Conservation (phyloP, 768 basidiomycete species). For the Coprinopsis marcescibilis region DNA sequence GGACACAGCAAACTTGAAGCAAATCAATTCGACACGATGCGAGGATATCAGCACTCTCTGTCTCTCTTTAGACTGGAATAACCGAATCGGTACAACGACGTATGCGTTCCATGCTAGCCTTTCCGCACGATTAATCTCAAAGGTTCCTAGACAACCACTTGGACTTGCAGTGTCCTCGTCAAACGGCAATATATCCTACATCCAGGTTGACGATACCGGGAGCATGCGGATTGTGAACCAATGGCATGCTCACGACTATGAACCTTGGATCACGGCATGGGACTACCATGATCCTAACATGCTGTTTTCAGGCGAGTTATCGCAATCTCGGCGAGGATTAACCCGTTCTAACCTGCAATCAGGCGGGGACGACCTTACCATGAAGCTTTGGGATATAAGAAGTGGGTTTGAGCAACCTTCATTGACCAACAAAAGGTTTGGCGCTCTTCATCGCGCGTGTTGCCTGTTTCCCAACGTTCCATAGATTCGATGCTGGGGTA, state of each 20-base stretch:
- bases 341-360: neutral
- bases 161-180: slow-evolving; percentile 79
- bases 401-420: slow-evolving; percentile 52
- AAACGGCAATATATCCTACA: slow-evolving; percentile 64
- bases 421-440: slow-evolving; percentile 68
- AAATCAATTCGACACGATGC: slow-evolving; percentile 40
- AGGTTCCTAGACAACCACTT: slow-evolving; percentile 36
- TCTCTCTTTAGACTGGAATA: slow-evolving; percentile 92
- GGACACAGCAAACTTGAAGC: slow-evolving; percentile 27
- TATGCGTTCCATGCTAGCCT: slow-evolving; percentile 22
- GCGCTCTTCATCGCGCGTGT: neutral
- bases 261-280: slow-evolving; percentile 93
- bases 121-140: neutral
- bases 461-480: slow-evolving; percentile 6
- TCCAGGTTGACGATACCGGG: slow-evolving; percentile 41
- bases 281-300: slow-evolving; percentile 78
- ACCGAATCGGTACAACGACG: slow-evolving; percentile 48
- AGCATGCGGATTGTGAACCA: slow-evolving; percentile 41
- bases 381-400: slow-evolving; percentile 90
- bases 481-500: slow-evolving; percentile 87
- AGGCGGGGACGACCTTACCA: slow-evolving; percentile 90
- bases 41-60: slow-evolving; percentile 60
- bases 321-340: neutral
- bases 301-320: slow-evolving; percentile 70
- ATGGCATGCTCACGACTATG: slow-evolving; percentile 90